Evolutionary conservation across 805 yeast species (phyloP), one percentile per base, ranked within the genome.

Genomic region (Starmerella stigmatis): DNA sequence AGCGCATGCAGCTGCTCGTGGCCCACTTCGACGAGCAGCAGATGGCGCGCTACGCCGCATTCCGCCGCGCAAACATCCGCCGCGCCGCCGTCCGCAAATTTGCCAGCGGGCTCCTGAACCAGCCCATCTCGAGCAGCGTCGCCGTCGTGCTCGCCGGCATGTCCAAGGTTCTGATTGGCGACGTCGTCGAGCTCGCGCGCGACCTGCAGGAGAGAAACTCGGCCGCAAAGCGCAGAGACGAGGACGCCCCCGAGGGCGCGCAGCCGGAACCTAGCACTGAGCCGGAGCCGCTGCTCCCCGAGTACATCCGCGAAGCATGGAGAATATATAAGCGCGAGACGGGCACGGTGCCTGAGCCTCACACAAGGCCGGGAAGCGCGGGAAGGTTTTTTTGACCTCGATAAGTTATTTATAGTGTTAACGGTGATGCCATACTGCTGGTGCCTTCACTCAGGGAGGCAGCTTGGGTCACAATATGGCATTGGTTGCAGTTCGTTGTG

Each of bases 301-400:
- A 83, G 49, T 94, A 88, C 58, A 71, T 88, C 23, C 65, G 94
- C 41, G 94, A 86, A 56, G 96, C 96, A 0, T 84, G 94, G 89
- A 68, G 94, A 54, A 61, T 81, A 39, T 81, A 79, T 53, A 76
- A 75, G 52, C 51, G 71, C 34, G 94, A 86, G 56, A 75, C 73
- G 42, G 78, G 80, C 26, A 72, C 78, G 3, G 72, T 77, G 1
- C 76, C 82, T 5, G 67, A 69, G 9, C 73, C 79, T 1, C 75
- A 76, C 43, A 81, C 88, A 85, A 68, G 71, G 7, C 84, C 81
- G 57, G 85, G 85, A 12, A 79, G 79, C 4, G 82, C 74, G 39
- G 75, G 79, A 30, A 35, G 54, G 5, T 17, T 56, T 21, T 53
- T 57, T 20, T 49, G 36, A 40, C 11, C 10, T 9, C 26, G 2